phyloP scores from a whole-genome alignment of 1,139 yeast genomes.

The Lodderomyces theae region DNA sequence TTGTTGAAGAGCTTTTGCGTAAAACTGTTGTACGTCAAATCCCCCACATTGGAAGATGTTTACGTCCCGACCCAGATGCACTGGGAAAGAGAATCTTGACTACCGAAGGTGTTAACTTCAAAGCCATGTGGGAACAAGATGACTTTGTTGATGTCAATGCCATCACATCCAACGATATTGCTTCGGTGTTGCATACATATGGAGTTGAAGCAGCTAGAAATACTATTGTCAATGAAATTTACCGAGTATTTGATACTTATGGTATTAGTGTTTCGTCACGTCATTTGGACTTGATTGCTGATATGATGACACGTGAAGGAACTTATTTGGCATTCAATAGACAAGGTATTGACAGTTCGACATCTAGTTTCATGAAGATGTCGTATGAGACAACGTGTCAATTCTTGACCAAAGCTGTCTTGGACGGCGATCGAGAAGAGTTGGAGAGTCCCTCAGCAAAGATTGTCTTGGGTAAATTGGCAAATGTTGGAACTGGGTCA shows the following conservation, averaged over 20 bases:
- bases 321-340: conserved; percentile 94
- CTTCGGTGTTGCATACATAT: conserved; percentile 84
- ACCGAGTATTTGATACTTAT: conserved; percentile 92
- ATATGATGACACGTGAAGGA: conserved; percentile 99
- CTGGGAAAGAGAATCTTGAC: conserved; percentile 64
- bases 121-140: conserved; percentile 97
- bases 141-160: conserved; percentile 86
- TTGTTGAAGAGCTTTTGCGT: conserved; percentile 89
- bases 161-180: conserved; percentile 88
- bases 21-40: conserved; percentile 91
- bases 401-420: conserved; percentile 92
- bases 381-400: conserved; percentile 98
- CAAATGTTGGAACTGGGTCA: conserved; percentile 94
- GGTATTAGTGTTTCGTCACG: conserved; percentile 92
- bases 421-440: conserved; percentile 87
- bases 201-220: conserved; percentile 99
- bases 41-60: conserved; percentile 87
- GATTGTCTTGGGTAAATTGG: conserved; percentile 87
- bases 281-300: conserved; percentile 95
- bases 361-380: conserved; percentile 98
- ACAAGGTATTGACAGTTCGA: conserved; percentile 94
- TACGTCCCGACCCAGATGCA: conserved; percentile 70
- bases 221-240: conserved; percentile 94
- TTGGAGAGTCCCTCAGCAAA: conserved; percentile 94
- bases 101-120: conserved; percentile 97